Base-by-base conservation (phyloP, 177 flowering plant genomes). In the Vitis hybrid region DNA sequence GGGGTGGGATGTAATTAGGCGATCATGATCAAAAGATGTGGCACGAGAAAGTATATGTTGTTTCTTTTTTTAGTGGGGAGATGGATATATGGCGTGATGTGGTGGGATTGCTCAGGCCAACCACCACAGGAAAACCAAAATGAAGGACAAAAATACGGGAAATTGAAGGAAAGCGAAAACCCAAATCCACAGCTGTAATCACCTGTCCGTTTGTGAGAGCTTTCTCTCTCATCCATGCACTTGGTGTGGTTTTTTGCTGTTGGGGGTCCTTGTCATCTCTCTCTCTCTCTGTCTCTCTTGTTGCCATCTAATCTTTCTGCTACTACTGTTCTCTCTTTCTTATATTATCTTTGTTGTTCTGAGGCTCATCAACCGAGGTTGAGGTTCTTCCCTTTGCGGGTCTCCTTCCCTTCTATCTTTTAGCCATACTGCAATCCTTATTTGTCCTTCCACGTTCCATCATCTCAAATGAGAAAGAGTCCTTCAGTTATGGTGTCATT, bases 391-490 rank as follows among this genome's bases (percentile, higher is more conserved):
- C 68, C 60, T 60, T 69, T 72, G 57, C 51, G 14, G 31, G 45
- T 65, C 13, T 64, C 15, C 61, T 60, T 71, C 26, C 11, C 55
- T 22, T 39, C 16, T 56, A 45, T 61, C 61, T 56, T 58, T 58
- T 62, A 8, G 31, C 55, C n/a, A 31, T 77, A 39, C 74, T 59
- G 64, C 73, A 55, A 48, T 65, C 29, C 79, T 73, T 66, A 11
- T 70, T 67, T 70, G 75, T 64, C 75, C 64, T 70, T 64, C 72
- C 26, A 56, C 60, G 77, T 74, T 68, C 79, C 57, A 57, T 74
- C 80, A 63, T 55, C 65, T 61, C 79, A 69, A 15, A 60, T 3
- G 69, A 56, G 50, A 69, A 5, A 48, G 15, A 29, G 16, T 39
- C 12, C 29, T 65, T 52, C 49, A 52, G 61, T 15, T 31, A 3